Evolutionary conservation across 257 asterid genomes (phyloP), one percentile per base, ranked within the genome.

Genomic region (Verbena officinalis): DNA sequence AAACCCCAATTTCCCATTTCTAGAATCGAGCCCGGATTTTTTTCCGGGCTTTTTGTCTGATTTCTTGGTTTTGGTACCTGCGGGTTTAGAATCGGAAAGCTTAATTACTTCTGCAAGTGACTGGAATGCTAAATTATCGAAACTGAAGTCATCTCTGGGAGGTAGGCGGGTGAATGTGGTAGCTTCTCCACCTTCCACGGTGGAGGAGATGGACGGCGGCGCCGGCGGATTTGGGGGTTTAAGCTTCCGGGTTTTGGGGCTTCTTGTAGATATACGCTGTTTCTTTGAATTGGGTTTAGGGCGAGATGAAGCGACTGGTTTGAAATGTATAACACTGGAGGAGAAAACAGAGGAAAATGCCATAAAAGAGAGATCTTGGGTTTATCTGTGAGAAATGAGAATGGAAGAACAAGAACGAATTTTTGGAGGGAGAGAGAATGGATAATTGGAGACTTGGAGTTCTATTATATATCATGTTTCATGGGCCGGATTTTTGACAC

Each of bases 91-190:
- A 46, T 83, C 87, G 40, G 86, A 82, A 10, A 86, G 84, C 67
- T 72, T 77, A 40, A 86, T 69, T 57, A 77, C 85, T 22, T 81
- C 77, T 53, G 74, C 43, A 3, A 73, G 59, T 17, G 83, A 54
- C 10, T 69, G 63, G 3, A 64, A 15, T 50, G 74, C 60, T 70
- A 75, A 70, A 55, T 24, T 44, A 20, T 62, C 73, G 39, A 75
- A 66, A 31, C 45, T 68, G 59, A 85, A 82, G 74, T 90, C 99
- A 9, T 86, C 95, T 77, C 67, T 88, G 0, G 96, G 96, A 34
- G 99, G 97, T 0, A 94, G 75, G 46, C 91, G 83, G 64, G 96
- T 83, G 80, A 70, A 94, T 46, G 91, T 84, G 30, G 96, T 90
- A 68, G 97, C 96, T 1, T 83, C 89, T 10, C 90, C 88, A 5